Conservation (phyloP, 805 yeast species). For the Wickerhamiella australiensis region DNA sequence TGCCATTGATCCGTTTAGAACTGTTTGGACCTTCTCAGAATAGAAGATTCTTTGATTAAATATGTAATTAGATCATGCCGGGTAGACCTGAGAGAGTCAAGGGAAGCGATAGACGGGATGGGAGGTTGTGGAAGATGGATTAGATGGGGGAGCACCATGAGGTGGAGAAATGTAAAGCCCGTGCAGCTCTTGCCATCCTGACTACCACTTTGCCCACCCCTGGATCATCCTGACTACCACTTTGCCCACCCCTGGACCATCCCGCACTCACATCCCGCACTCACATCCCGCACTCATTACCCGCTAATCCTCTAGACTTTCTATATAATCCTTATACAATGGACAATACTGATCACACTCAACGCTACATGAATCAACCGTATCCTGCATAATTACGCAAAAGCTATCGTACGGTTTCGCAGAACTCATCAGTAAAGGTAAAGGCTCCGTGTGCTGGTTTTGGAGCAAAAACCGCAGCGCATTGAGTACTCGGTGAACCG, state of each 20-base stretch:
- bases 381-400: not conserved
- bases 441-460: not conserved
- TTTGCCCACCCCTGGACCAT: no score
- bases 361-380: not conserved
- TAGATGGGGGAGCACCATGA: no score
- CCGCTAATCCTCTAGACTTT: no score
- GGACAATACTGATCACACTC: not conserved
- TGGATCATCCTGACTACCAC: no score
- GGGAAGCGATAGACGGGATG: not conserved
- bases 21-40: slow-evolving; percentile 59
- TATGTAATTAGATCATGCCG: not conserved
- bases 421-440: not conserved
- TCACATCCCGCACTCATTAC: not conserved
- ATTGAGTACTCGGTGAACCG: not conserved
- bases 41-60: slow-evolving; percentile 80
- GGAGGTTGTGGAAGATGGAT: not conserved
- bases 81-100: not conserved
- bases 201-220: no score
- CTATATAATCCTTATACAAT: not conserved
- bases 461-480: not conserved
- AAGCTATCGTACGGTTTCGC: not conserved
- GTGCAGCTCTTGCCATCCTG: no score
- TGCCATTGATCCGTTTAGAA: slow-evolving; percentile 87
- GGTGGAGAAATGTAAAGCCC: no score
- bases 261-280: no score